These are phyloP conservation scores for Lanzia echinophila DNA, from an alignment of 2,329 filamentous ascomycete species.

Conservation along the genomic window DNA sequence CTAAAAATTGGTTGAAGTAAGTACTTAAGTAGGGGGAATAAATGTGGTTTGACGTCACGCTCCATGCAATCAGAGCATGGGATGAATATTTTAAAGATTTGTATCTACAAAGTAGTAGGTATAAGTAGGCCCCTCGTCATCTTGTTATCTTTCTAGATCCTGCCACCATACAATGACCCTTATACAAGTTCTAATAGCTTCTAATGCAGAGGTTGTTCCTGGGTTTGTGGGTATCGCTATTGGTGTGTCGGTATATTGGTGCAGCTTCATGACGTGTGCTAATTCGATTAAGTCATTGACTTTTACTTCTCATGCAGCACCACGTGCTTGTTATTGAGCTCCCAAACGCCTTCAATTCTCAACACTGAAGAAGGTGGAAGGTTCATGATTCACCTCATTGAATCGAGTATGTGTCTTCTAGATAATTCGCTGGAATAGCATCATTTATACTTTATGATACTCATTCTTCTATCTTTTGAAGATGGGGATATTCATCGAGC, in stretches of 20 bases:
- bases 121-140: neutral
- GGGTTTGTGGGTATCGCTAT: neutral
- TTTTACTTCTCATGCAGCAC: neutral
- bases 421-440: neutral
- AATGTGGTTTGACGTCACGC: neutral
- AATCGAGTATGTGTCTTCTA: neutral
- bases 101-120: neutral
- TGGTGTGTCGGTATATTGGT: neutral
- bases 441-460: neutral
- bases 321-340: neutral
- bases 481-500: slow-evolving; percentile 12
- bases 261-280: neutral
- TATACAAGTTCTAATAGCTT: neutral
- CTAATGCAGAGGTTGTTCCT: neutral
- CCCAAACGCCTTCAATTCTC: neutral
- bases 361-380: too few species aligned
- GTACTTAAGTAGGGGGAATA: neutral
- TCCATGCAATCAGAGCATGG: neutral
- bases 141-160: neutral
- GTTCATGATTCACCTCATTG: too few species aligned
- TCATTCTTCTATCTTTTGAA: neutral
- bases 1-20: neutral
- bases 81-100: too few species aligned
- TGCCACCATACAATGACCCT: neutral
- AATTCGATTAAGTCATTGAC: neutral